These are phyloP conservation scores for Diaporthe ilicicola DNA, from an alignment of 2,329 filamentous ascomycete genomes.

Conservation along the genomic window DNA sequence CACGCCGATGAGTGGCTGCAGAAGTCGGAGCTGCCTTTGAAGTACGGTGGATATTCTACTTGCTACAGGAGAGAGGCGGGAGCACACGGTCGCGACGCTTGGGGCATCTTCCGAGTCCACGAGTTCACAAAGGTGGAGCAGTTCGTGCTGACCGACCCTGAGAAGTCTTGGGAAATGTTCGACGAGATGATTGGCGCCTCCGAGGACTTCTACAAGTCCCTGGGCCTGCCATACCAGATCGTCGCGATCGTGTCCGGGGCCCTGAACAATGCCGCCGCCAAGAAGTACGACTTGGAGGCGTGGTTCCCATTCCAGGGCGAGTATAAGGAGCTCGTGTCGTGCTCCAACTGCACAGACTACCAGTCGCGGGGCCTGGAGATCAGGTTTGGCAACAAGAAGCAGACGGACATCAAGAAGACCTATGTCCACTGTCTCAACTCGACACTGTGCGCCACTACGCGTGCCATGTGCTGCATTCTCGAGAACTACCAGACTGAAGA, in stretches of 20 bases:
- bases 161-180: constrained; percentile 84
- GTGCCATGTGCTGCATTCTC: constrained; percentile 91
- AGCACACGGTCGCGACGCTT: constrained; percentile 79
- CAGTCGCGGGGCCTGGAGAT: constrained; percentile 95
- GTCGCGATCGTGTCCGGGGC: constrained; percentile 97
- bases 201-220: constrained; percentile 93
- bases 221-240: constrained; percentile 89
- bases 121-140: constrained; percentile 75
- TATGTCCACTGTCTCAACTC: constrained; percentile 89
- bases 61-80: constrained; percentile 97
- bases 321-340: constrained; percentile 98
- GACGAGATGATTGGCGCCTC: constrained; percentile 91
- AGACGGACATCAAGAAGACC: constrained; percentile 85
- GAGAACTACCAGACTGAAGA: constrained; percentile 97
- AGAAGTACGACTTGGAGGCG: constrained; percentile 96
- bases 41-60: constrained; percentile 90
- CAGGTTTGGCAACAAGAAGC: constrained; percentile 86
- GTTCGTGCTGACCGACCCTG: constrained; percentile 52
- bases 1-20: constrained; percentile 95
- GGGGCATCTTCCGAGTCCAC: constrained; percentile 98
- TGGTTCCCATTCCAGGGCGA: constrained; percentile 97
- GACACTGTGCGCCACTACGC: constrained; percentile 77
- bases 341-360: constrained; percentile 98
- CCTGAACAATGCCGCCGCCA: constrained; percentile 82
- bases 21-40: constrained; percentile 85